These are phyloP conservation scores for Thalassia testudinum DNA, from an alignment of 116 monocot genomes.

Conservation along the genomic window DNA sequence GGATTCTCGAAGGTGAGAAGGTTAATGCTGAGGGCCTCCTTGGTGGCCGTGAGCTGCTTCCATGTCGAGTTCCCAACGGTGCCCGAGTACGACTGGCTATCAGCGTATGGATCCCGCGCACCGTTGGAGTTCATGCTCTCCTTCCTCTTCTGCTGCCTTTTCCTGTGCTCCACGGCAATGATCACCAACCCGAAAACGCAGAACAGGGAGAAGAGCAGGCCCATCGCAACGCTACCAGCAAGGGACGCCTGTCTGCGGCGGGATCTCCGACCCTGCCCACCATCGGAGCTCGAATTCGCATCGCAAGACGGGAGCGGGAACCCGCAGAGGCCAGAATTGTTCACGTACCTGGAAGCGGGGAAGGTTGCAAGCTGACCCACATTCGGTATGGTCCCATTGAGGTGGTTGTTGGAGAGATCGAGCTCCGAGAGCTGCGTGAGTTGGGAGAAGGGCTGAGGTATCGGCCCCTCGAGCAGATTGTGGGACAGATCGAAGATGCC, in stretches of 20 bases:
- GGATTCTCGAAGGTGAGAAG: constrained; percentile 51
- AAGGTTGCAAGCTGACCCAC: constrained; percentile 33
- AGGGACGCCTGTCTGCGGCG: constrained; percentile 44
- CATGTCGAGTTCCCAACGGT: constrained; percentile 20
- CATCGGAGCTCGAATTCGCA: background rate
- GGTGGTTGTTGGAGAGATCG: constrained; percentile 70
- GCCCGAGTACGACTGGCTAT: constrained; percentile 27
- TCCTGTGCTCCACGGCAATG: constrained; percentile 31
- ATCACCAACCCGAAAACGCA: constrained; percentile 38
- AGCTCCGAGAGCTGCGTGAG: constrained; percentile 55
- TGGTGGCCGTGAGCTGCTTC: constrained; percentile 39
- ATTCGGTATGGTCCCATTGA: constrained; percentile 54
- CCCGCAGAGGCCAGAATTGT: constrained; percentile 71
- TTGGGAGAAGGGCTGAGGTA: constrained; percentile 39
- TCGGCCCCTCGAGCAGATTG: constrained; percentile 47
- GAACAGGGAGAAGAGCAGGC: constrained; percentile 11
- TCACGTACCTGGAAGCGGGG: constrained; percentile 37
- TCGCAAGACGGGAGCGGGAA: constrained; percentile 41
- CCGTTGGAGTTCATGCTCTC: constrained; percentile 3
- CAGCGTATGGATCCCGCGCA: constrained; percentile 8
- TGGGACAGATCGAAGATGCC: constrained; percentile 65
- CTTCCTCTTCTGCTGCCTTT: constrained; percentile 20
- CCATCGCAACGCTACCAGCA: constrained; percentile 33
- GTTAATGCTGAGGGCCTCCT: constrained; percentile 52
- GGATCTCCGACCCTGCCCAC: constrained; percentile 4